Evolutionary conservation across 495 filamentous ascomycete genomes (phyloP).

Genomic region (Podospora sp.): DNA sequence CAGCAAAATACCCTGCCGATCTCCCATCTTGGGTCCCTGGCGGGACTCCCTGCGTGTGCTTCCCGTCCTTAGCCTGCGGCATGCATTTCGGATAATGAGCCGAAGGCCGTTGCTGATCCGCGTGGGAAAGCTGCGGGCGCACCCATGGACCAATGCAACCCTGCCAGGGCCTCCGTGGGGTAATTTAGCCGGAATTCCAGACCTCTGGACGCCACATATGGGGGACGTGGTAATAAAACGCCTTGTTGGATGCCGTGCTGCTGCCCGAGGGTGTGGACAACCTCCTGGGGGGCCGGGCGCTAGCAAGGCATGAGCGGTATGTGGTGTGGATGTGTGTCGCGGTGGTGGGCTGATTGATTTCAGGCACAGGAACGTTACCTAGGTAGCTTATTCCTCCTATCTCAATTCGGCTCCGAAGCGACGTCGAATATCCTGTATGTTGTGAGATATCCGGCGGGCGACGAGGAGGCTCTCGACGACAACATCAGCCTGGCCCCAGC

Average conservation of each 20-base stretch:
- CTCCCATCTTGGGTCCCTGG: background rate
- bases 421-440: background rate
- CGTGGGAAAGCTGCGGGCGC: constrained; percentile 1
- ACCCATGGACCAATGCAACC: background rate
- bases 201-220: constrained; percentile 15
- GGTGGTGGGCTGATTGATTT: background rate
- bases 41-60: background rate
- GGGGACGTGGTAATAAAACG: background rate
- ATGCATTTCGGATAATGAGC: constrained; percentile 33
- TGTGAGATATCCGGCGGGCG: too few relatives aligned
- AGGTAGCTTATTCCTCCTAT: too few relatives aligned
- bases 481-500: background rate
- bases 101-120: constrained; percentile 16
- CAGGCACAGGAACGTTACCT: constrained; percentile 21
- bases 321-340: background rate
- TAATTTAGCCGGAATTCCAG: constrained; percentile 24
- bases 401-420: background rate
- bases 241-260: background rate
- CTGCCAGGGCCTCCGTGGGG: constrained; percentile 17
- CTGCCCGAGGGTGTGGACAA: background rate
- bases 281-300: background rate
- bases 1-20: constrained; percentile 17
- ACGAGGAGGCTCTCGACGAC: background rate
- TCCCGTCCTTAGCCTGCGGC: constrained; percentile 22
- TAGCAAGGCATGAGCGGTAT: background rate